These are phyloP conservation scores for Globisporangium spiculum DNA, from an alignment of 352 stramenopile genomes.

Conservation along the genomic window DNA sequence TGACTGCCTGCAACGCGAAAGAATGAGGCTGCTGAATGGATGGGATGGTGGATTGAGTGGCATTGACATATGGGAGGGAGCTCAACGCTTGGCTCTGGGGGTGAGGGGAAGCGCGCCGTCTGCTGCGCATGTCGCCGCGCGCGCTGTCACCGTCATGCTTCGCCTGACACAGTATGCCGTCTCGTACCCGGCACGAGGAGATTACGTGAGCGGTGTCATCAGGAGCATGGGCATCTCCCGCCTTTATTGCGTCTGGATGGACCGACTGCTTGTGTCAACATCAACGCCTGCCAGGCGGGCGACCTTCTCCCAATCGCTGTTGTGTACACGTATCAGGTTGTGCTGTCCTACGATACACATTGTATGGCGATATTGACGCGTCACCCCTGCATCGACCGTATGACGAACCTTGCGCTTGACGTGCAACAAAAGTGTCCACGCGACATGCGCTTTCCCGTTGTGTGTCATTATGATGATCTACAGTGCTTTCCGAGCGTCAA, in stretches of 20 bases:
- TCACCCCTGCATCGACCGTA: background rate
- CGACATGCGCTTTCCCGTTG: background rate
- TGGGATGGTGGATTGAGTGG: background rate
- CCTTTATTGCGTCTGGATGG: slow-evolving; percentile 1
- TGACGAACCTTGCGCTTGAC: background rate
- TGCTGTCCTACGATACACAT: background rate
- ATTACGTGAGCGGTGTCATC: background rate
- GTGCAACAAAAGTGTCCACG: background rate
- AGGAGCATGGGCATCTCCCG: background rate
- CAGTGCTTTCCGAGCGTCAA: background rate
- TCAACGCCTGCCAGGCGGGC: background rate
- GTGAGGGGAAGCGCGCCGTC: background rate
- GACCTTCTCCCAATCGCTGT: background rate
- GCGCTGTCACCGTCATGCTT: background rate
- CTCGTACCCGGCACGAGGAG: background rate
- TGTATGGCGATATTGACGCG: background rate
- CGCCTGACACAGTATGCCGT: background rate
- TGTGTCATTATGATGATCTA: background rate
- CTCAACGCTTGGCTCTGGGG: background rate
- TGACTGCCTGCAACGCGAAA: slow-evolving; percentile 3
- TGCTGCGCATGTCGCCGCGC: background rate
- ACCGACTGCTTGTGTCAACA: background rate
- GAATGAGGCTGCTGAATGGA: slow-evolving; percentile 1
- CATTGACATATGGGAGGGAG: background rate
- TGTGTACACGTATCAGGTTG: background rate